Evolutionary conservation across 75 land plant genomes (phyloP).

Genomic region (Cryptomeria japonica): DNA sequence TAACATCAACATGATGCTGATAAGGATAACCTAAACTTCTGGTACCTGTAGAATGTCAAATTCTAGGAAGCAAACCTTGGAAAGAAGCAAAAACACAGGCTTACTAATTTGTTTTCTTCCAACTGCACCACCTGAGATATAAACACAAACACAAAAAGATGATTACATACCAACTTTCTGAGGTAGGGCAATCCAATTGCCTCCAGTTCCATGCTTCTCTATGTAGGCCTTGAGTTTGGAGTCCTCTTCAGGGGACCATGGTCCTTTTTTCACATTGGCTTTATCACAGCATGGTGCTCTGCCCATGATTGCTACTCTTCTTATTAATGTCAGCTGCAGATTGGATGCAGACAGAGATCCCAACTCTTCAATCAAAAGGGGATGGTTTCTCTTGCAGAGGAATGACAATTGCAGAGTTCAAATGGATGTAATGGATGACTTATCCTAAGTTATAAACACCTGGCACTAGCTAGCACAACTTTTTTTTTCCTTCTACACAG

Average conservation of each 20-base stretch:
- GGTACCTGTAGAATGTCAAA: background rate
- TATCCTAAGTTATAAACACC: background rate
- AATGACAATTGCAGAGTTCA: background rate
- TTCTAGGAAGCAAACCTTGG: background rate
- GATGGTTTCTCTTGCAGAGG: background rate
- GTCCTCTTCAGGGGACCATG: slow-evolving; percentile 77
- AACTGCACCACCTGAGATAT: background rate
- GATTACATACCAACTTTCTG: slow-evolving; percentile 51
- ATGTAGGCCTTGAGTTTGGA: slow-evolving; percentile 54
- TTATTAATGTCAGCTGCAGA: background rate
- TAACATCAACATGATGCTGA: background rate
- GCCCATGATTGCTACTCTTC: slow-evolving; percentile 26
- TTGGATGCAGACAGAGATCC: too few relatives aligned
- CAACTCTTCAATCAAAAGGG: background rate
- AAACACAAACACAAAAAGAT: background rate
- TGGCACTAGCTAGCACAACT: background rate
- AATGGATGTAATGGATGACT: background rate
- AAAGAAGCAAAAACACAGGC: background rate
- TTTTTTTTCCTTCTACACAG: background rate
- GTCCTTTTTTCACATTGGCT: slow-evolving; percentile 68
- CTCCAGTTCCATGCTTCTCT: slow-evolving; percentile 57
- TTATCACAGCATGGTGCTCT: slow-evolving; percentile 73
- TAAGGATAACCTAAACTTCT: background rate
- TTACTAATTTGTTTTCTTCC: background rate
- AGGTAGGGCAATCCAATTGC: slow-evolving; percentile 67